Base-by-base conservation (phyloP, 108 stramenopile genomes). In the Seminavis robusta region DNA sequence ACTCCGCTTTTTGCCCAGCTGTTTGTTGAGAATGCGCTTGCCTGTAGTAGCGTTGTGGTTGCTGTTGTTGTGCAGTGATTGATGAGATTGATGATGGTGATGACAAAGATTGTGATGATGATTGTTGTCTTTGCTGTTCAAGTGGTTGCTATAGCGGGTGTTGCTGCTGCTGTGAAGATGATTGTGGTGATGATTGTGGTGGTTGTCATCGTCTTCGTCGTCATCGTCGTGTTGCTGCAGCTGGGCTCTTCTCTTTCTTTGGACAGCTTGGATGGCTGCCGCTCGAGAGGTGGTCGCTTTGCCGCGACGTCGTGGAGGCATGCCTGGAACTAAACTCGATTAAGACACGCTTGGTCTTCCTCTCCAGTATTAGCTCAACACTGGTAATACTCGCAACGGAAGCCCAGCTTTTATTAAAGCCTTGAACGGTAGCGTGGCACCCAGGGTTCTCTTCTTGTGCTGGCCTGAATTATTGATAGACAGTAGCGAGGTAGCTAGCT, bases 291-390 rank as follows among this genome's bases (percentile, higher is more conserved):
- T 20, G 15, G 46, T 60, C 26, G 59, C 46, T 33, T 19, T 55
- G 4, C 54, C 39, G 39, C 40, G 25, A 28, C 57, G 57, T n/a
- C 43, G 43, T 33, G 44, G 57, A 19, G 56, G 40, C 40, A n/a
- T n/a, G n/a, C n/a, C n/a, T n/a, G n/a, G n/a, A n/a, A n/a, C n/a
- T n/a, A n/a, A n/a, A n/a, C n/a, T n/a, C n/a, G n/a, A n/a, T n/a
- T n/a, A n/a, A n/a, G n/a, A n/a, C n/a, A n/a, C n/a, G n/a, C n/a
- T n/a, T n/a, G n/a, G n/a, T n/a, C n/a, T n/a, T n/a, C n/a, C n/a
- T n/a, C n/a, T n/a, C n/a, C n/a, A n/a, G n/a, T n/a, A n/a, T n/a
- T n/a, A n/a, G n/a, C n/a, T n/a, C n/a, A n/a, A n/a, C n/a, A n/a
- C n/a, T n/a, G n/a, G n/a, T n/a, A n/a, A n/a, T n/a, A n/a, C n/a